phyloP scores from a whole-genome alignment of 768 basidiomycete species.

The Phylloporus sp. region DNA sequence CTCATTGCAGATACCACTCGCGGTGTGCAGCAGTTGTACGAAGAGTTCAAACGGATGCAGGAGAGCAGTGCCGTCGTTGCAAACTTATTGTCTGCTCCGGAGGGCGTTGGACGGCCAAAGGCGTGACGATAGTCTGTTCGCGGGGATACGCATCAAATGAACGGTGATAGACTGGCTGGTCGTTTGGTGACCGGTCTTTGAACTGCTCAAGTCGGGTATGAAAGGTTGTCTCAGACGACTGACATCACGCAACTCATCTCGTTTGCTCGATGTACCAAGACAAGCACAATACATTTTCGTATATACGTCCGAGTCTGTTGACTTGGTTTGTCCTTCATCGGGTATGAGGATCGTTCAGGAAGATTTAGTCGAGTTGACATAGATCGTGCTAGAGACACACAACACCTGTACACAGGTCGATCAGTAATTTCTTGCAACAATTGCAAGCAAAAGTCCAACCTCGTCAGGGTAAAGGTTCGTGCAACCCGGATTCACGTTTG shows the following conservation, averaged over 20 bases:
- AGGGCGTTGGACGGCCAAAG: slow-evolving; percentile 16
- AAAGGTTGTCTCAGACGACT: not conserved
- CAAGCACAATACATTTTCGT: not conserved
- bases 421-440: slow-evolving; percentile 1
- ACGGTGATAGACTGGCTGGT: not conserved
- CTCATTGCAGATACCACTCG: slow-evolving; percentile 41
- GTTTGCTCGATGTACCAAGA: not conserved
- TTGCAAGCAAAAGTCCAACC: slow-evolving; percentile 32
- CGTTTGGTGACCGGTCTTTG: not conserved
- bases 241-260: not conserved
- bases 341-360: slow-evolving; percentile 2
- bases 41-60: slow-evolving; percentile 49
- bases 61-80: slow-evolving; percentile 55
- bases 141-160: not conserved
- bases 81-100: slow-evolving; percentile 36
- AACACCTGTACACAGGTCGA: slow-evolving; percentile 17
- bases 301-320: not conserved
- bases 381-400: slow-evolving; percentile 23
- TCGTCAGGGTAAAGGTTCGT: slow-evolving; percentile 56
- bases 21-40: slow-evolving; percentile 45
- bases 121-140: not conserved
- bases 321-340: not conserved
- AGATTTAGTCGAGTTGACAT: slow-evolving; percentile 17
- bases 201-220: not conserved
- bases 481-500: slow-evolving; percentile 51